Percentiles rank a stretch among this genome's conserved stretches.
phyloP scores from a whole-genome alignment of 139 green algal species.

The Volvox africanus region DNA sequence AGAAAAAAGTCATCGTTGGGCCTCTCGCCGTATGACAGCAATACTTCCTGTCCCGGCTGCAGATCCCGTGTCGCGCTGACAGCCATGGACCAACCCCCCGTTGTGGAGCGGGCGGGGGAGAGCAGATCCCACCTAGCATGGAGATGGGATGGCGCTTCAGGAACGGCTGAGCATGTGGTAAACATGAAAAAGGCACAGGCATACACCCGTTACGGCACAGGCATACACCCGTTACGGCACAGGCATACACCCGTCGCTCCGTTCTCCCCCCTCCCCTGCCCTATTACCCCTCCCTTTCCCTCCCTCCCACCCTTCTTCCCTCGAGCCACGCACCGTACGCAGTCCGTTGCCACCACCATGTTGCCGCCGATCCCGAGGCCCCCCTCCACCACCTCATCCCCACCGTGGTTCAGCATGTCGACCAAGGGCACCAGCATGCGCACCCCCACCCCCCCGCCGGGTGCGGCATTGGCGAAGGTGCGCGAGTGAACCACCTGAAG shows the following conservation, averaged over 20 bases:
- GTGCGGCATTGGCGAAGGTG: conserved; percentile 80
- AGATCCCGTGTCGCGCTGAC: conserved; percentile 66
- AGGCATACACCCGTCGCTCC: neutral
- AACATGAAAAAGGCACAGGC: neutral
- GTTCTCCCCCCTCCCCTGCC: neutral
- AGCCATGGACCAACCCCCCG: conserved; percentile 71
- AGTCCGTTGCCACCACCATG: conserved; percentile 17
- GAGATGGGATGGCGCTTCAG: neutral
- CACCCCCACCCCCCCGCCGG: conserved; percentile 74
- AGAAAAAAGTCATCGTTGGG: conserved; percentile 88
- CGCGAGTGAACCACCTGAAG: conserved; percentile 79
- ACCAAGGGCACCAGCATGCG: conserved; percentile 79
- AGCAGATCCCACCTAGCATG: conserved; percentile 73
- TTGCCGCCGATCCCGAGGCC: neutral
- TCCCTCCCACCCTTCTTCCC: neutral
- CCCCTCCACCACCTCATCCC: conserved; percentile 64
- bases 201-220: neutral
- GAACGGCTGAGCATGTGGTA: neutral
- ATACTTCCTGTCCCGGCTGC: conserved; percentile 56
- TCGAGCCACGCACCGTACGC: conserved; percentile 34
- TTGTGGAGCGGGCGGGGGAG: conserved; percentile 37
- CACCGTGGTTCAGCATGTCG: conserved; percentile 89
- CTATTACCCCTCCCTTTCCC: neutral
- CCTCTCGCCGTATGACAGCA: conserved; percentile 85
- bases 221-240: neutral